A percentile compares a stretch with the other conserved stretches of the same genome.
Conservation (phyloP, 352 stramenopile genomes). For the Thraustochytrium striatum region DNA sequence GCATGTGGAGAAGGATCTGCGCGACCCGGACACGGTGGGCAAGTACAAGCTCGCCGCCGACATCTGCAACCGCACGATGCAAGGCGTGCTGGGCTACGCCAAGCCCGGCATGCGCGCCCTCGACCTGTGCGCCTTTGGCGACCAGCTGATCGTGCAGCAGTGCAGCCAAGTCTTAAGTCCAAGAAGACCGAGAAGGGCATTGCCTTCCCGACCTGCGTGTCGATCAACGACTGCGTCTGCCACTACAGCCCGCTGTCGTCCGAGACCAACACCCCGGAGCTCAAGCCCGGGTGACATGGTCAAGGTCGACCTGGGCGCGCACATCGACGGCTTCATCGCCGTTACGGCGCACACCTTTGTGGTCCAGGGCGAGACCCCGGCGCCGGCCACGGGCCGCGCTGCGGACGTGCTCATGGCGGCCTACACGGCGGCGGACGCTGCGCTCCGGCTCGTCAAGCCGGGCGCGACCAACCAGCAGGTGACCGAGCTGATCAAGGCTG, state of each 20-base stretch:
- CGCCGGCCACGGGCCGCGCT: neutral
- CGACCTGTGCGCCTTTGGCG: slow-evolving; percentile 88
- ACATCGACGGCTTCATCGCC: slow-evolving; percentile 99
- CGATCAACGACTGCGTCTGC: slow-evolving; percentile 97
- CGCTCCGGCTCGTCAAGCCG: slow-evolving; percentile 90
- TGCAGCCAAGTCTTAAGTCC: slow-evolving; percentile 90
- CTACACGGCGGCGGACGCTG: slow-evolving; percentile 94
- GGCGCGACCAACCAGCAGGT: slow-evolving; percentile 78
- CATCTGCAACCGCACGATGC: slow-evolving; percentile 94
- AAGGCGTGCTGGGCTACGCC: slow-evolving; percentile 89
- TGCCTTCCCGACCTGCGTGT: slow-evolving; percentile 97
- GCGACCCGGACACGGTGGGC: slow-evolving; percentile 79
- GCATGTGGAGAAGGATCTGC: slow-evolving; percentile 14
- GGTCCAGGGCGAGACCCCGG: slow-evolving; percentile 68
- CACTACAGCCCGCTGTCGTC: slow-evolving; percentile 92
- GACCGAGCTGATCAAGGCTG: slow-evolving; percentile 86
- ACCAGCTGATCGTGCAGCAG: slow-evolving; percentile 69
- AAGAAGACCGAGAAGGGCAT: slow-evolving; percentile 96
- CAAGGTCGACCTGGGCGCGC: slow-evolving; percentile 95
- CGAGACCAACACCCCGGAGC: slow-evolving; percentile 69
- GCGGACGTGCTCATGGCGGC: slow-evolving; percentile 88
- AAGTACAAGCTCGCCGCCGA: slow-evolving; percentile 97
- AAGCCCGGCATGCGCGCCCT: slow-evolving; percentile 85
- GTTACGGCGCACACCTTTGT: slow-evolving; percentile 95
- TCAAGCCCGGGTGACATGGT: slow-evolving; percentile 81